Base-by-base conservation (phyloP, 805 yeast genomes). In the Yarrowia deformans region DNA sequence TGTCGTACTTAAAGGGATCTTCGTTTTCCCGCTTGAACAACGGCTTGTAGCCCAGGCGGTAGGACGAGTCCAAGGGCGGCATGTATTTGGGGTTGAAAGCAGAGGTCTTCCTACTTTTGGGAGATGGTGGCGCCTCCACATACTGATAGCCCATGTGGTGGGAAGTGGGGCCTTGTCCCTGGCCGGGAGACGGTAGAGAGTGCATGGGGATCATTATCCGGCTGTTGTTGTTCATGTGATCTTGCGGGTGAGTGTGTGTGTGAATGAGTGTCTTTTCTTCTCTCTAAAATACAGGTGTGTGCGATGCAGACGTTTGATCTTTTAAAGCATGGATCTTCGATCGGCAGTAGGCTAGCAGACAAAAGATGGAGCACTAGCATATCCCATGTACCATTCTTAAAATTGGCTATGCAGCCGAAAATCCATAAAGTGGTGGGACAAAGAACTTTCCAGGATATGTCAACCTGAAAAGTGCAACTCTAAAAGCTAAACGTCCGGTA, bases 391-490 rank as follows among this genome's bases (percentile, higher is more conserved):
- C 66, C 49, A 12, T 29, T 43, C 34, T 42, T 56, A 42, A 58
- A 58, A 58, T 58, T 58, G 66, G 64, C 49, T 19, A 58, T 58
- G 66, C 66, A 58, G 66, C 66, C 50, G 49, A n/a, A 58, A 43
- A 12, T 32, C 40, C 32, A 29, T 18, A 32, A 40, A 56, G 40
- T 42, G n/a, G n/a, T 6, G 42, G 18, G 58, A 29, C 50, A 56
- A 56, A 45, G 52, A 40, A 16, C 40, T 16, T 39, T 39, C 40
- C 40, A 39, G 40, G 40, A 39, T 8, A 39, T 39, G 16, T 39
- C 40, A 39, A 14, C 43, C 43, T 16, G 43, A 40, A 40, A 40
- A 40, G 43, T 40, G 43, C 16, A 40, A 40, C 43, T 40, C 43
- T 40, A 40, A 6, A 40, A 40, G 18, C 43, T 40, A 14, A 40